phyloP scores from a whole-genome alignment of 768 basidiomycete genomes.

The Lactarius tabidus region DNA sequence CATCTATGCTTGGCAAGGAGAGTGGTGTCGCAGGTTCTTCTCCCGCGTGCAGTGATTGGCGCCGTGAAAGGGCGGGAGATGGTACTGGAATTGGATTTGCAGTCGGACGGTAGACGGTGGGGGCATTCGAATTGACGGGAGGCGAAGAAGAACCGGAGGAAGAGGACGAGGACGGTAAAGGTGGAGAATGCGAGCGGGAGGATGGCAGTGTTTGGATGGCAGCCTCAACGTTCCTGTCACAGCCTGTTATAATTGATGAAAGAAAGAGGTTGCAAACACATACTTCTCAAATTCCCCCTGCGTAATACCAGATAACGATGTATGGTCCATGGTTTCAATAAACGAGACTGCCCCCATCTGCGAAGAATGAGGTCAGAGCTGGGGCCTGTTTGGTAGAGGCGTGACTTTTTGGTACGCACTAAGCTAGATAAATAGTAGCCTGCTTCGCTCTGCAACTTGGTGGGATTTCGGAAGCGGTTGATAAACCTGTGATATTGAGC shows the following conservation, averaged over 20 bases:
- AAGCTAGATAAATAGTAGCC: constrained; percentile 97
- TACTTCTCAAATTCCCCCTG: constrained; percentile 90
- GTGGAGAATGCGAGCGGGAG: constrained; percentile 34
- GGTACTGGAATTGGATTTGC: constrained; percentile 25
- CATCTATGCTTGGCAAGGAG: constrained; percentile 64
- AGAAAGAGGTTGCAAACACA: constrained; percentile 15
- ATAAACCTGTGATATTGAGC: constrained; percentile 64
- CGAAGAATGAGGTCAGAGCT: background rate
- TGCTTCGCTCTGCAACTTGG: constrained; percentile 88
- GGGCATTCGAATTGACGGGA: constrained; percentile 30
- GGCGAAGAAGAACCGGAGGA: constrained; percentile 30
- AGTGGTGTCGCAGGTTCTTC: constrained; percentile 88
- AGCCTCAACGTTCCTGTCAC: constrained; percentile 50
- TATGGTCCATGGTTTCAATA: constrained; percentile 97
- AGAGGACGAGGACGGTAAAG: constrained; percentile 30
- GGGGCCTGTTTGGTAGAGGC: background rate
- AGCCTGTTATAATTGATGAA: background rate
- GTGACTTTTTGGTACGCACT: constrained; percentile 42
- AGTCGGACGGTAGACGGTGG: constrained; percentile 16
- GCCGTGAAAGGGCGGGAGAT: constrained; percentile 3
- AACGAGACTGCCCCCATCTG: constrained; percentile 97
- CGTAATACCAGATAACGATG: constrained; percentile 88
- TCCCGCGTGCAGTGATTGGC: constrained; percentile 53
- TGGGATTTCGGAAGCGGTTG: constrained; percentile 86
- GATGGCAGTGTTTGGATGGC: constrained; percentile 50